A percentile compares a stretch with the other conserved stretches of the same genome.
These are phyloP conservation scores for Omphalotus guepiniiformis DNA, from an alignment of 768 basidiomycete genomes.

Conservation along the genomic window DNA sequence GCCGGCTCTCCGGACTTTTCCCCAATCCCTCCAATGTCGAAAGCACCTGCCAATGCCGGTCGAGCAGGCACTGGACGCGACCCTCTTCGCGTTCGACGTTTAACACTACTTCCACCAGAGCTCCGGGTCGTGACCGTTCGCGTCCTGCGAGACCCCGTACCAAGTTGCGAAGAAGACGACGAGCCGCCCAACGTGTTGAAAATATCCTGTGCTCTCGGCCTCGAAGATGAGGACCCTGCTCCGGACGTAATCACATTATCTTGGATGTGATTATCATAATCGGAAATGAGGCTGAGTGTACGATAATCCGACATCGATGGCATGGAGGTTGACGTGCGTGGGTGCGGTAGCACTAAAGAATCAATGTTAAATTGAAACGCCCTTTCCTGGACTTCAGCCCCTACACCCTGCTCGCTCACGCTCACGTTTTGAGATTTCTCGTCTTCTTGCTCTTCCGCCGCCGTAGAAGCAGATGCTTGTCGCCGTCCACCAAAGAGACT, in stretches of 20 bases:
- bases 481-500: not conserved
- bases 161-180: conserved; percentile 1
- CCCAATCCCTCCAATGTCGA: too few species aligned
- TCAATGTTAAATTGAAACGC: not conserved
- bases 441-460: not conserved
- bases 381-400: not conserved
- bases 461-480: too few species aligned
- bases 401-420: not conserved
- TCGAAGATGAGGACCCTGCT: not conserved
- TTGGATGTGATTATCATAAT: not conserved
- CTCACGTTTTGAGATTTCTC: not conserved
- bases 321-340: conserved; percentile 3
- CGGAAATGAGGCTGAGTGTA: not conserved
- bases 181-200: conserved; percentile 7
- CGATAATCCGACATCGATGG: conserved; percentile 5
- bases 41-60: not conserved
- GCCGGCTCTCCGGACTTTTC: not conserved
- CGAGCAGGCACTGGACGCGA: not conserved
- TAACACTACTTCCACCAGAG: not conserved
- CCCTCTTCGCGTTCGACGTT: not conserved
- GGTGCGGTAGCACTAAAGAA: not conserved
- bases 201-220: conserved; percentile 7
- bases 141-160: not conserved
- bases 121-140: not conserved
- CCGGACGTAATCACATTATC: too few species aligned